phyloP scores from a whole-genome alignment of 176 grass and related monocot species.

The Aegilops tauschii region DNA sequence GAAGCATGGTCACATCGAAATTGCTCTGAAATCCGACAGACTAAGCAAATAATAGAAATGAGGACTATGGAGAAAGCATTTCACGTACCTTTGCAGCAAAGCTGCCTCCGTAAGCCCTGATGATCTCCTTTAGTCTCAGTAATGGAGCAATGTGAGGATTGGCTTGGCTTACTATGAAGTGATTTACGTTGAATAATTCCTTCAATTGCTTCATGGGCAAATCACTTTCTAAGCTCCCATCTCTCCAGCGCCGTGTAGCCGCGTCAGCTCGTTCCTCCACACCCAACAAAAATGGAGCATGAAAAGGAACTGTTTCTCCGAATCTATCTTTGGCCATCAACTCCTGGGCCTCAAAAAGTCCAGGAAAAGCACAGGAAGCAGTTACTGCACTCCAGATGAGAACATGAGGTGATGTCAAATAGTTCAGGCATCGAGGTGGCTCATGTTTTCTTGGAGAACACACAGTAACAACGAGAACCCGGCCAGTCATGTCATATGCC shows the following conservation, averaged over 20 bases:
- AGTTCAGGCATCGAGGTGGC: slow-evolving; percentile 84
- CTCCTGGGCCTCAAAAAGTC: slow-evolving; percentile 92
- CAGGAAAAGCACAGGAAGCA: slow-evolving; percentile 92
- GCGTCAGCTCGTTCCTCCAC: slow-evolving; percentile 42
- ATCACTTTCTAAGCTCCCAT: slow-evolving; percentile 94
- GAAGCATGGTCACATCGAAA: neutral
- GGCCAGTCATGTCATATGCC: slow-evolving; percentile 89
- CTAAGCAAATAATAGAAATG: slow-evolving; percentile 12
- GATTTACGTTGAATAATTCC: slow-evolving; percentile 89
- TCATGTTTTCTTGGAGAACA: slow-evolving; percentile 92
- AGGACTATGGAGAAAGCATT: neutral
- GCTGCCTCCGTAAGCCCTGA: slow-evolving; percentile 75
- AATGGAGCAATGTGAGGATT: slow-evolving; percentile 89
- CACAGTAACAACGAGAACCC: slow-evolving; percentile 80
- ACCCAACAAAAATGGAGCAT: slow-evolving; percentile 59
- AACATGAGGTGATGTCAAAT: slow-evolving; percentile 93
- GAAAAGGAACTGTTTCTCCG: slow-evolving; percentile 87
- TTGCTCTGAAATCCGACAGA: neutral
- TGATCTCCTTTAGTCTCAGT: slow-evolving; percentile 74
- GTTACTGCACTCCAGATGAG: slow-evolving; percentile 96
- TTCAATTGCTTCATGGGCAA: slow-evolving; percentile 86
- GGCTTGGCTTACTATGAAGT: slow-evolving; percentile 97
- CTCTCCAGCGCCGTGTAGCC: slow-evolving; percentile 70
- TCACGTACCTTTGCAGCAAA: slow-evolving; percentile 86
- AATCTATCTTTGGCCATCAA: slow-evolving; percentile 96